Conservation (phyloP, 2,329 filamentous ascomycete genomes). For the Hymenoscyphus repandus region DNA sequence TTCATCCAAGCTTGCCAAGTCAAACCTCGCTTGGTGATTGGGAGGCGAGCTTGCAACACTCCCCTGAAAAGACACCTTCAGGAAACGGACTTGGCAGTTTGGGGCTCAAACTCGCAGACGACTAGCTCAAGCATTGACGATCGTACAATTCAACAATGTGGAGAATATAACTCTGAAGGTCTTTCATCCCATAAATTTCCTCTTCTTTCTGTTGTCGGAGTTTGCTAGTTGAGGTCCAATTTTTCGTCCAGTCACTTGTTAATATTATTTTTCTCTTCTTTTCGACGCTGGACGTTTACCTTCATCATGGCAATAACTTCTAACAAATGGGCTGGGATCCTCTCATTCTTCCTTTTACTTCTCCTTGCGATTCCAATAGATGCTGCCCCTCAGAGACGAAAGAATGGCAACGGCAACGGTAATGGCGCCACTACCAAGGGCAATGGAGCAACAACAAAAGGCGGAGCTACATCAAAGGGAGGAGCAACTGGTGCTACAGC, state of each 20-base stretch:
- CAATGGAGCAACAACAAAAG: neutral
- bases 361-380: slow-evolving; percentile 16
- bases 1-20: slow-evolving; percentile 8
- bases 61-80: slow-evolving; percentile 11
- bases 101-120: slow-evolving; percentile 4
- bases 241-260: neutral
- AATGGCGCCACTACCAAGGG: neutral
- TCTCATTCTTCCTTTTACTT: slow-evolving; percentile 18
- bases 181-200: slow-evolving; percentile 7
- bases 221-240: slow-evolving; percentile 1
- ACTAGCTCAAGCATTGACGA: neutral
- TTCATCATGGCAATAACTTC: slow-evolving; percentile 16
- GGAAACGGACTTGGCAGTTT: slow-evolving; percentile 24
- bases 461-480: slow-evolving; percentile 1
- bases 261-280: slow-evolving; percentile 6
- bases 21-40: slow-evolving; percentile 12
- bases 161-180: slow-evolving; percentile 7
- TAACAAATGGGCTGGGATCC: slow-evolving; percentile 17
- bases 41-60: slow-evolving; percentile 9
- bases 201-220: neutral
- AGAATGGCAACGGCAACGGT: neutral
- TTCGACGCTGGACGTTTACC: slow-evolving; percentile 22
- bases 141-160: neutral
- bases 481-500: neutral
- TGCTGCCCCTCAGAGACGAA: slow-evolving; percentile 20